A percentile compares a stretch with the other conserved stretches of the same genome.
phyloP scores from a whole-genome alignment of 768 basidiomycete genomes.

The Russula brevipes region DNA sequence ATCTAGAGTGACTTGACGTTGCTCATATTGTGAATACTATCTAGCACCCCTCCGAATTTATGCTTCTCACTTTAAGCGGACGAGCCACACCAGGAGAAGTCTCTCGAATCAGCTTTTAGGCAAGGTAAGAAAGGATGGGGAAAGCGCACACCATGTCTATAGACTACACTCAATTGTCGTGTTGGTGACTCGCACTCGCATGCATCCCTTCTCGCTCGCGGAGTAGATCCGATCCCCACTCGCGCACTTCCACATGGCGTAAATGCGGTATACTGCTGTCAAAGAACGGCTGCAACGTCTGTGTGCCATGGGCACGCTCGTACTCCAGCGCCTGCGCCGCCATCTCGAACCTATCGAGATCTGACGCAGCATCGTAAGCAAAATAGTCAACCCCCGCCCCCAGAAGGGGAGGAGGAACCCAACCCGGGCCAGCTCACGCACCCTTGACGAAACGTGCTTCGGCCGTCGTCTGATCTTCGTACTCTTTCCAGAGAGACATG shows the following conservation, averaged over 20 bases:
- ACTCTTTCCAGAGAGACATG: constrained; percentile 76
- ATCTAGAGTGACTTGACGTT: not conserved
- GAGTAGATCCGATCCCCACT: constrained; percentile 59
- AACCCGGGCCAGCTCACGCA: constrained; percentile 39
- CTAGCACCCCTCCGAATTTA: too few species aligned
- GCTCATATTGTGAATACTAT: not conserved
- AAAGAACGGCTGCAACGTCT: constrained; percentile 67
- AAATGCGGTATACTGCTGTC: constrained; percentile 72
- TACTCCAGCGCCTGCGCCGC: constrained; percentile 80
- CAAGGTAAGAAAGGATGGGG: not conserved
- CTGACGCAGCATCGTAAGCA: constrained; percentile 35
- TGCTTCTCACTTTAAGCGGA: not conserved
- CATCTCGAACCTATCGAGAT: constrained; percentile 86
- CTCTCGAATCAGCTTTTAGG: not conserved
- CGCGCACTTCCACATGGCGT: constrained; percentile 63
- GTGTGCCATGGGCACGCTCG: constrained; percentile 46
- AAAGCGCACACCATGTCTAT: not conserved
- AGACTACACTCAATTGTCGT: not conserved
- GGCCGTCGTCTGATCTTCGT: constrained; percentile 64
- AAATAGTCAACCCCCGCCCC: not conserved
- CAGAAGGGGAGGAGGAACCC: not conserved
- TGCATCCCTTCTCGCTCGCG: constrained; percentile 40
- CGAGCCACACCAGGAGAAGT: too few species aligned
- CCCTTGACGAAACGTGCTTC: constrained; percentile 90
- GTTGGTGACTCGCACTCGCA: not conserved